phyloP scores from a whole-genome alignment of 2,329 filamentous ascomycete species.

The Ceratocystis cacaofunesta region DNA sequence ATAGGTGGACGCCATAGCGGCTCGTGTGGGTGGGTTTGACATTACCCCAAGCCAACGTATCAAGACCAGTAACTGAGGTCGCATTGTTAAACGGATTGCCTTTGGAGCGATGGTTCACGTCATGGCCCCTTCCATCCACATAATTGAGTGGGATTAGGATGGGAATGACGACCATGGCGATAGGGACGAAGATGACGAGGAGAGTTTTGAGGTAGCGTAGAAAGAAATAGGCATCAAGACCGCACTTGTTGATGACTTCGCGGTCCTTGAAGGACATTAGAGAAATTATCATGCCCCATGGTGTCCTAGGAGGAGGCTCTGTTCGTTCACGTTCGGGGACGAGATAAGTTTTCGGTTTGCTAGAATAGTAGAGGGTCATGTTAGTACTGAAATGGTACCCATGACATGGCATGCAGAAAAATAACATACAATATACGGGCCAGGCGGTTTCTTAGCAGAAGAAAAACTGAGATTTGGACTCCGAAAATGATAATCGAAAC shows the following conservation, averaged over 20 bases:
- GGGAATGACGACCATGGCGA: constrained; percentile 63
- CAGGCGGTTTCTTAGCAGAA: constrained; percentile 62
- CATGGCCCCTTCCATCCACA: constrained; percentile 49
- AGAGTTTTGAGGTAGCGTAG: constrained; percentile 66
- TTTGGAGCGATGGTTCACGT: constrained; percentile 27
- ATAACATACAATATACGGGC: constrained; percentile 63
- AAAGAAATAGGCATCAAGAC: constrained; percentile 94
- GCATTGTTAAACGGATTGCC: constrained; percentile 14
- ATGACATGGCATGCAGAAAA: constrained; percentile 5
- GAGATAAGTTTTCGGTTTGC: constrained; percentile 71
- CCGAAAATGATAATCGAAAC: constrained; percentile 49
- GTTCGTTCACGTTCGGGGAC: constrained; percentile 76
- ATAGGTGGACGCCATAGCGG: constrained; percentile 70
- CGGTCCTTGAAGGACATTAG: constrained; percentile 56
- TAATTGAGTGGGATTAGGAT: constrained; percentile 78
- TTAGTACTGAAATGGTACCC: not conserved
- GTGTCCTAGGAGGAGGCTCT: constrained; percentile 48
- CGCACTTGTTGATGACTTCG: constrained; percentile 87
- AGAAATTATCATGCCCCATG: constrained; percentile 38
- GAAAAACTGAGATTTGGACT: constrained; percentile 53
- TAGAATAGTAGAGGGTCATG: constrained; percentile 23
- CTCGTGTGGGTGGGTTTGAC: constrained; percentile 48
- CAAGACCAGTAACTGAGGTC: constrained; percentile 44
- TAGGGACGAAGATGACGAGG: constrained; percentile 79
- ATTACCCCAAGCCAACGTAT: constrained; percentile 79